phyloP scores from a whole-genome alignment of 305 asterid genomes.

The Fraxinus floribunda region DNA sequence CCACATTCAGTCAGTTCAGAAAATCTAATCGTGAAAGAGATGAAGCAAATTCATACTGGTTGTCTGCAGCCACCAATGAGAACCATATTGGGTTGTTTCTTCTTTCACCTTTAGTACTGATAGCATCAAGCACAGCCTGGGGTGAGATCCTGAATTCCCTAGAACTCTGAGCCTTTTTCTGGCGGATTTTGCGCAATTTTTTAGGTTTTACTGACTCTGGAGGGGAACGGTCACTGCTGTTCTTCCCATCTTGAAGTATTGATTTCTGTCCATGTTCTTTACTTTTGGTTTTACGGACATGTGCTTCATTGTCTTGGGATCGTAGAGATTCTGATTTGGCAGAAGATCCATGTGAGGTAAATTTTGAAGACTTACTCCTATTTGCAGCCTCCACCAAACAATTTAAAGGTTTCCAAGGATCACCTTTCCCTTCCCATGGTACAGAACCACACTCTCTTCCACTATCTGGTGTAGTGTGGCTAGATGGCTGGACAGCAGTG shows the following conservation, averaged over 20 bases:
- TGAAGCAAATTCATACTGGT: conserved; percentile 51
- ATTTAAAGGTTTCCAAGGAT: conserved; percentile 33
- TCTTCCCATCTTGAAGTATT: conserved; percentile 48
- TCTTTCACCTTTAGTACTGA: conserved; percentile 46
- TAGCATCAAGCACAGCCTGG: conserved; percentile 65
- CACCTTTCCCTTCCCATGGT: conserved; percentile 28
- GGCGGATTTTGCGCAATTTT: conserved; percentile 44
- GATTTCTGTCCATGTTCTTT: conserved; percentile 43
- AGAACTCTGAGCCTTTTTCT: conserved; percentile 36
- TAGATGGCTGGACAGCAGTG: conserved; percentile 20
- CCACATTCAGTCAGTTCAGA: background rate
- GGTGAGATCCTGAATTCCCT: conserved; percentile 50
- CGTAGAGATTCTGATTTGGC: conserved; percentile 38
- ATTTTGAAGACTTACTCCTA: conserved; percentile 31
- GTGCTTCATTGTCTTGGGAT: conserved; percentile 36
- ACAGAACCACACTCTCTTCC: conserved; percentile 21
- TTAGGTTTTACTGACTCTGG: conserved; percentile 53
- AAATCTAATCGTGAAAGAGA: background rate
- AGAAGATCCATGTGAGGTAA: conserved; percentile 27
- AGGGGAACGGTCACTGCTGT: conserved; percentile 29
- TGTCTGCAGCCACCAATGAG: conserved; percentile 70
- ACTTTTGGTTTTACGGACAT: conserved; percentile 32
- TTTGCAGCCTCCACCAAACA: conserved; percentile 39
- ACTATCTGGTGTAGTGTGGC: conserved; percentile 17
- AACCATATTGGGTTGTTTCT: conserved; percentile 78